Evolutionary conservation across 768 basidiomycete species (phyloP), one percentile per base, ranked within the genome.

Genomic region (Mycena amicta): DNA sequence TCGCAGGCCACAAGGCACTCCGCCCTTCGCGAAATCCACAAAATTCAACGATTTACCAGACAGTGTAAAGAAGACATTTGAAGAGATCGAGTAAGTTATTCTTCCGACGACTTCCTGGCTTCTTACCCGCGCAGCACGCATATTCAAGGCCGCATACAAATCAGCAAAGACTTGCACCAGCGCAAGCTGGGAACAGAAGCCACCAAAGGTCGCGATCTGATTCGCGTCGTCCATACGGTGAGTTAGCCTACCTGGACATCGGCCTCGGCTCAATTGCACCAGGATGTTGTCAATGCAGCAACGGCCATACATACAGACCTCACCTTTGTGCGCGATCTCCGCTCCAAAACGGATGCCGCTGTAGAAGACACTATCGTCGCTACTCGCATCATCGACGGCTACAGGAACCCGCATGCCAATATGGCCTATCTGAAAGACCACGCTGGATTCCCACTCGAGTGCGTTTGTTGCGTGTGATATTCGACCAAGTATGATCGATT

Each of bases 1-100:
- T 37, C 11, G 18, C 53, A 56, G 50, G 15, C 43, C 57, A 6
- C 63, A 64, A 39, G 59, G 57, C 27, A 63, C 70, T 27, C 77
- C 79, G 11, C 74, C 75, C 5, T 82, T 87, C 63, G 75, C 77
- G 4, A 83, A 80, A 67, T 73, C 78, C 0, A 90, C 90, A 0
- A 93, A 91, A 67, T 93, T 92, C 71, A 93, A 93, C 53, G 92
- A 93, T 68, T 72, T 93, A 3, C 86, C 89, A 1, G 90, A 93
- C 51, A 79, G 84, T 2, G 60, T 86, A 22, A 89, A 85, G 72
- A 84, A 73, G 60, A 76, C 72, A 3, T 76, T 93, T 18, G 92
- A 92, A 66, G 69, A 71, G 37, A 82, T 93, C 41, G 92, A 93
- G 92, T 93, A 63, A 57, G 85, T 65, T 27, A 4, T 5, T 31